These are phyloP conservation scores for Hypoxylon sp. DNA, from an alignment of 2,329 filamentous ascomycete genomes.

Conservation along the genomic window DNA sequence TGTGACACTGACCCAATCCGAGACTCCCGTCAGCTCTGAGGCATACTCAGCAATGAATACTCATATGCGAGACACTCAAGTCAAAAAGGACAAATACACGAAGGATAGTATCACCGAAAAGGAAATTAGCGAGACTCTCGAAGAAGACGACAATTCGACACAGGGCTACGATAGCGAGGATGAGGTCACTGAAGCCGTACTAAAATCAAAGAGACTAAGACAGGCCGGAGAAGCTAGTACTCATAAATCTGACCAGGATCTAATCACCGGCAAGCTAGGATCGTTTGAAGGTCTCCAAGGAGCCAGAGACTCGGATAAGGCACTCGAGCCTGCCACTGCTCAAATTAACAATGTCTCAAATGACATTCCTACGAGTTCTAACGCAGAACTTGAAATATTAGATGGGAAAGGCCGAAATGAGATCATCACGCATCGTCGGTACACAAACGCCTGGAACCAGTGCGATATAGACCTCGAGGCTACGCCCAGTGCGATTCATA, in stretches of 20 bases:
- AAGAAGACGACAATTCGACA: conserved; percentile 8
- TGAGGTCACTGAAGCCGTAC: background rate
- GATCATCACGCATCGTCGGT: background rate
- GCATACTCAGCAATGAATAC: background rate
- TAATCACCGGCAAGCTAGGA: background rate
- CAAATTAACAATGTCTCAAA: background rate
- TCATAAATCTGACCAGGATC: background rate
- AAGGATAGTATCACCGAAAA: background rate
- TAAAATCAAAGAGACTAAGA: background rate
- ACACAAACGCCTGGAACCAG: conserved; percentile 15
- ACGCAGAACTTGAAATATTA: background rate
- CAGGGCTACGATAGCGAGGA: background rate
- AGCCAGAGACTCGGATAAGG: background rate
- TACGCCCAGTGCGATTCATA: background rate
- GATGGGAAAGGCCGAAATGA: background rate
- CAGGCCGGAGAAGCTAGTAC: background rate
- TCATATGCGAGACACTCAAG: background rate
- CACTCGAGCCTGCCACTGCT: background rate
- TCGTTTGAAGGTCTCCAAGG: background rate
- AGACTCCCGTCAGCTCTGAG: background rate
- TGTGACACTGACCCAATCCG: conserved; percentile 11
- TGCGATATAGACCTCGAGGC: conserved; percentile 1
- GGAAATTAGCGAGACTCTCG: background rate
- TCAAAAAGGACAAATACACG: background rate
- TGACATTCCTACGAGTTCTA: background rate